phyloP scores from a whole-genome alignment of 257 asterid genomes.

The Solanum medicagineum region DNA sequence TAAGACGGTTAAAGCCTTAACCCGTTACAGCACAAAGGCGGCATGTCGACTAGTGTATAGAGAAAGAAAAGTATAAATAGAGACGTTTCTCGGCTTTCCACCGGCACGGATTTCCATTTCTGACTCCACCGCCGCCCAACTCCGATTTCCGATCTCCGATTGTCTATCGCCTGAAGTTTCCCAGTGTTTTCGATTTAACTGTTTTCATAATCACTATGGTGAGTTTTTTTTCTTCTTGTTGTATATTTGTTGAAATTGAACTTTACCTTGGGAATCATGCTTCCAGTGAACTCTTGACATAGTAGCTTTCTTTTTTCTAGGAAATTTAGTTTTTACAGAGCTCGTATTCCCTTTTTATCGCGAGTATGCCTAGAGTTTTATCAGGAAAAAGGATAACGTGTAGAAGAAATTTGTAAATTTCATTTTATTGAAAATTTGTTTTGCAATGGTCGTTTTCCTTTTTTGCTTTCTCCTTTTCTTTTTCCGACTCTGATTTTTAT shows the following conservation, averaged over 20 bases:
- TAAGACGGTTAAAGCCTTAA: not conserved
- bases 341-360: not conserved
- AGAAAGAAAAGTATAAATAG: not conserved
- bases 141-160: not conserved
- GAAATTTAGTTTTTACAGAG: not conserved
- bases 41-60: not conserved
- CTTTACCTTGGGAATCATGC: not conserved
- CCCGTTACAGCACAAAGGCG: not conserved
- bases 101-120: not conserved
- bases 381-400: not conserved
- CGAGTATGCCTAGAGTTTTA: not conserved
- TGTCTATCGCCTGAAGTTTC: not conserved
- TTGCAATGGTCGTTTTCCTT: not conserved
- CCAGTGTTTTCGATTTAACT: not conserved
- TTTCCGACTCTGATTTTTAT: not conserved
- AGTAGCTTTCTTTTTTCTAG: not conserved
- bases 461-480: not conserved
- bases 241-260: not conserved
- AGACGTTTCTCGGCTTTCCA: not conserved
- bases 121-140: not conserved
- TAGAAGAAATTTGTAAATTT: not conserved
- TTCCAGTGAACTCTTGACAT: not conserved
- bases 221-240: not conserved
- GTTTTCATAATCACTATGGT: not conserved
- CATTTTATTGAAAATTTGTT: not conserved